Percentiles rank a stretch among this genome's conserved stretches.
These are phyloP conservation scores for Hygrophoropsis aurantiaca DNA, from an alignment of 768 basidiomycete genomes.

Conservation along the genomic window DNA sequence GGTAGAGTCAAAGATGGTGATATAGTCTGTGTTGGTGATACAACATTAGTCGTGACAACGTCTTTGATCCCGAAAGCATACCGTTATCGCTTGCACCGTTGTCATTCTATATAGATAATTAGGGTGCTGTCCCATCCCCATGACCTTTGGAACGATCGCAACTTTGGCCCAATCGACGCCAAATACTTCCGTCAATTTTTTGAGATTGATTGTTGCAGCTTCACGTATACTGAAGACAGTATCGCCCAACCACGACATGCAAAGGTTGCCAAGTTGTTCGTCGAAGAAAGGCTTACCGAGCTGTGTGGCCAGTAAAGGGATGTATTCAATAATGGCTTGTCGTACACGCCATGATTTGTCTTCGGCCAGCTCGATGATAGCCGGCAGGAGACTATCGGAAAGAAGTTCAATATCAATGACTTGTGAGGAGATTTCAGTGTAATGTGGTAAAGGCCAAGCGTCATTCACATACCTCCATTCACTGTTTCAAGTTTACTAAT, in stretches of 20 bases:
- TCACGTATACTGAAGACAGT: constrained; percentile 98
- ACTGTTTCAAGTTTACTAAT: constrained; percentile 98
- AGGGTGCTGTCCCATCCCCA: constrained; percentile 94
- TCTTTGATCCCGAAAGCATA: constrained; percentile 39
- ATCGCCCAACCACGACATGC: constrained; percentile 99
- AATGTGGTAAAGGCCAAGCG: neutral
- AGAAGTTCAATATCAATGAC: constrained; percentile 98
- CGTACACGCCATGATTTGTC: constrained; percentile 99
- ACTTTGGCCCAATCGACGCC: constrained; percentile 96
- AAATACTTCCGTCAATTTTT: constrained; percentile 96
- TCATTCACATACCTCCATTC: constrained; percentile 71
- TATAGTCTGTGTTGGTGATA: constrained; percentile 69
- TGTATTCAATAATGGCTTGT: constrained; percentile 99
- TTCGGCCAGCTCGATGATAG: constrained; percentile 96
- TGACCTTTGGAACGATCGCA: constrained; percentile 94
- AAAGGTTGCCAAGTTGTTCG: constrained; percentile 92
- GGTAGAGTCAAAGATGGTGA: constrained; percentile 84
- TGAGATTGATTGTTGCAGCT: constrained; percentile 95
- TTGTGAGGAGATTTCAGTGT: constrained; percentile 27
- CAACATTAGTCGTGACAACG: neutral
- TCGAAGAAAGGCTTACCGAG: constrained; percentile 97
- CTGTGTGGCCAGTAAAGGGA: constrained; percentile 98
- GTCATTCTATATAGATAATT: constrained; percentile 99
- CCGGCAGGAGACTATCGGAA: constrained; percentile 92
- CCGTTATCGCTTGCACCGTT: constrained; percentile 96